phyloP scores from a whole-genome alignment of 78 protist species.

The Cyanophora paradoxa region DNA sequence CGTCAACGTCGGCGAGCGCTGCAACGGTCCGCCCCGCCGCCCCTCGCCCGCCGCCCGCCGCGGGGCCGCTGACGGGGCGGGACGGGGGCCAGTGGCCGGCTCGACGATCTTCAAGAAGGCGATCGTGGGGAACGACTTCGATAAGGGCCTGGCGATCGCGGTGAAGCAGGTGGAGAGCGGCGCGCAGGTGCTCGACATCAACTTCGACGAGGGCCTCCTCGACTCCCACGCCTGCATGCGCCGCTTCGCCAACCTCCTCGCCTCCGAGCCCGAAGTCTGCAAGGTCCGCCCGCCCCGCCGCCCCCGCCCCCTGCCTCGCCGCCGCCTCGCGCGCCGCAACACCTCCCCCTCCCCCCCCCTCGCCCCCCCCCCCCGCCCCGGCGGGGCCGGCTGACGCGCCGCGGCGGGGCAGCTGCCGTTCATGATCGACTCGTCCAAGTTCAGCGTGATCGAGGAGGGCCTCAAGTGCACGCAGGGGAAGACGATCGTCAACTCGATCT shows the following conservation, averaged over 20 bases:
- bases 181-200: constrained; percentile 93
- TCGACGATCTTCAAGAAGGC: constrained; percentile 80
- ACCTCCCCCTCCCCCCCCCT: no score
- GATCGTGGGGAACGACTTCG: constrained; percentile 74
- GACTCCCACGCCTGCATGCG: constrained; percentile 62
- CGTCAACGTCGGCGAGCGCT: constrained; percentile 97
- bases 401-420: no score
- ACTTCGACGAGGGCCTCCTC: constrained; percentile 96
- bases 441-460: constrained; percentile 86
- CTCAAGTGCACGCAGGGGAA: constrained; percentile 90
- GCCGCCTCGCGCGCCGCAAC: no score
- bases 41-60: no score
- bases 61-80: no score
- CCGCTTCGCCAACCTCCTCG: constrained; percentile 56
- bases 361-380: no score
- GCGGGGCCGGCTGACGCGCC: no score
- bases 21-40: no score
- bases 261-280: constrained; percentile 91
- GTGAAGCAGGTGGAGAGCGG: constrained; percentile 86
- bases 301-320: no score
- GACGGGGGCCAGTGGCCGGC: no score
- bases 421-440: constrained; percentile 94
- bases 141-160: constrained; percentile 76
- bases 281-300: constrained; percentile 26
- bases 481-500: constrained; percentile 89